Conservation (phyloP, 1,284 basidiomycete genomes). For the Trichosporon sp. region DNA sequence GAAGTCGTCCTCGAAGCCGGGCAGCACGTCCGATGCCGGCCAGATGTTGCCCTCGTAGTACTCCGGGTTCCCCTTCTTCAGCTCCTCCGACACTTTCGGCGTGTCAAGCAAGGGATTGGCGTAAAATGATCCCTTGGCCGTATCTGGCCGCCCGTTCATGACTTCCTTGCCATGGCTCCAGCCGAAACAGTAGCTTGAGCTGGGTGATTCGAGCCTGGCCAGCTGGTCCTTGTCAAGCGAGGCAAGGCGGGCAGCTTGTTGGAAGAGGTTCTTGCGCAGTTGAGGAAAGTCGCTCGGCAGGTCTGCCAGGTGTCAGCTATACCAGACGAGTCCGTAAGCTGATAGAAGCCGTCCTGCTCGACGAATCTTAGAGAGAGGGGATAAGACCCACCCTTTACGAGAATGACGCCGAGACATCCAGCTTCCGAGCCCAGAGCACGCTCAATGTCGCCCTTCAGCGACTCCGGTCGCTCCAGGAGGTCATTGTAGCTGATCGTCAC, state of each 20-base stretch:
- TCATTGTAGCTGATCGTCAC: conserved; percentile 65
- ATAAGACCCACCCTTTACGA: conserved; percentile 55
- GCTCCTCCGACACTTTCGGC: conserved; percentile 56
- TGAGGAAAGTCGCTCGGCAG: conserved; percentile 61
- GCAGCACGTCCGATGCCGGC: conserved; percentile 59
- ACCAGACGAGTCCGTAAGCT: no score
- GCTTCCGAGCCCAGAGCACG: conserved; percentile 70
- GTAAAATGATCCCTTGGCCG: conserved; percentile 84
- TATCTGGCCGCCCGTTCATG: conserved; percentile 78
- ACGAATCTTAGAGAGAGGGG: background rate
- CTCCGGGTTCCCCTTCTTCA: conserved; percentile 61
- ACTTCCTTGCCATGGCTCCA: conserved; percentile 95
- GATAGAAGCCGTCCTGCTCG: no score
- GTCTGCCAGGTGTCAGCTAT: conserved; percentile 51
- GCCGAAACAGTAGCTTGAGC: conserved; percentile 57
- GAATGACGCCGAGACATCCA: conserved; percentile 68
- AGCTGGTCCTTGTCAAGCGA: conserved; percentile 58
- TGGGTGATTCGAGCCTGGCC: conserved; percentile 58
- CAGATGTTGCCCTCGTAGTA: conserved; percentile 51
- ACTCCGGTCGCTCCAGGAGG: conserved; percentile 57
- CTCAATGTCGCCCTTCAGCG: conserved; percentile 58
- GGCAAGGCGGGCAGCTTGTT: conserved; percentile 67
- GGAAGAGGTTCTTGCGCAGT: conserved; percentile 65
- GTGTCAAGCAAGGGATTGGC: conserved; percentile 72
- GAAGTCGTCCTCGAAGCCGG: conserved; percentile 77